Conservation (phyloP, 345 rosid species). For the Euclidium syriacum region DNA sequence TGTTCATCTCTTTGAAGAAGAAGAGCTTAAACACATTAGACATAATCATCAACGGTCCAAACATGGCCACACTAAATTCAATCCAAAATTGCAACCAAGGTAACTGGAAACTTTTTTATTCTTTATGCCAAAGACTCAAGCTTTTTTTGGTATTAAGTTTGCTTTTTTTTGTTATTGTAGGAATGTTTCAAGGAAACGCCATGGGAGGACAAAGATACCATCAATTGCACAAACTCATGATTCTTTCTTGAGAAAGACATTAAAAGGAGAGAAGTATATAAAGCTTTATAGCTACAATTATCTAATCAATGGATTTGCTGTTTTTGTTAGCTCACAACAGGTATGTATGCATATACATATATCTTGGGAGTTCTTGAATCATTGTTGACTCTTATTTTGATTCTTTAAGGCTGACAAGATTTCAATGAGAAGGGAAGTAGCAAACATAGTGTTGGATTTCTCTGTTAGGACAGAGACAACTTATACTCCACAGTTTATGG, state of each 20-base stretch:
- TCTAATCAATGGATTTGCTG: slow-evolving; percentile 90
- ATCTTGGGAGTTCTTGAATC: neutral
- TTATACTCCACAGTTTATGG: slow-evolving; percentile 89
- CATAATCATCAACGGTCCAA: slow-evolving; percentile 7
- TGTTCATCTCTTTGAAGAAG: slow-evolving; percentile 38
- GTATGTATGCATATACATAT: too few species aligned
- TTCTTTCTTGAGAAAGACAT: slow-evolving; percentile 57
- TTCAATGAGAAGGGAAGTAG: slow-evolving; percentile 63
- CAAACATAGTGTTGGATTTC: slow-evolving; percentile 71
- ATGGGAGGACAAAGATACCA: slow-evolving; percentile 34
- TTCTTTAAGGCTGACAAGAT: slow-evolving; percentile 61
- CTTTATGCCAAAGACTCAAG: neutral
- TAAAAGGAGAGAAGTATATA: slow-evolving; percentile 75
- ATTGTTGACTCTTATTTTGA: neutral
- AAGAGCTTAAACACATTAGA: slow-evolving; percentile 33
- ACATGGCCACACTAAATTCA: slow-evolving; percentile 29
- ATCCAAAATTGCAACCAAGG: slow-evolving; percentile 41
- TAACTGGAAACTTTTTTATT: slow-evolving; percentile 10
- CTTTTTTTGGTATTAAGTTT: neutral
- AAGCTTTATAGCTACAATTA: slow-evolving; percentile 94
- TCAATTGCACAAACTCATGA: slow-evolving; percentile 70
- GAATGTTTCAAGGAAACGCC: slow-evolving; percentile 40
- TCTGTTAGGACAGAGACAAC: slow-evolving; percentile 93
- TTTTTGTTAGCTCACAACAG: slow-evolving; percentile 74
- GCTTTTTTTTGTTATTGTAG: slow-evolving; percentile 16